phyloP scores from a whole-genome alignment of 2,329 filamentous ascomycete genomes.

The Aureobasidium namibiae region DNA sequence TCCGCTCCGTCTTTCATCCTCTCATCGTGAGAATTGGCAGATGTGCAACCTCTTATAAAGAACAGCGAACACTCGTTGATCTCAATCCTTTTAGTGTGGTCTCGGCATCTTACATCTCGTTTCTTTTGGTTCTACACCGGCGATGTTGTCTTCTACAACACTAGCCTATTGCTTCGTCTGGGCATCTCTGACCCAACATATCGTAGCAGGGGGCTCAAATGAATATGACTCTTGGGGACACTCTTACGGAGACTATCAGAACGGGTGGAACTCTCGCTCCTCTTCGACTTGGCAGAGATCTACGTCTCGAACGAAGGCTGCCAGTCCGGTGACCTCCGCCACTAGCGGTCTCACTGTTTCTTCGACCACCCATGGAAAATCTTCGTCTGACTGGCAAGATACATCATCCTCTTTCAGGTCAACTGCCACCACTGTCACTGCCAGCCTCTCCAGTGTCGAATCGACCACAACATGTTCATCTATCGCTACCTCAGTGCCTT shows the following conservation, averaged over 20 bases:
- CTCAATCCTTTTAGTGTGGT: neutral
- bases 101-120: conserved; percentile 2
- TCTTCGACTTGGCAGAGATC: neutral
- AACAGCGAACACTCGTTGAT: neutral
- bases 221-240: neutral
- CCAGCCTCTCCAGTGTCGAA: neutral
- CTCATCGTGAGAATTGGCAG: neutral
- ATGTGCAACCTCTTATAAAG: conserved; percentile 4
- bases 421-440: neutral
- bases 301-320: neutral
- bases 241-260: neutral
- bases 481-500: neutral
- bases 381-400: neutral
- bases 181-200: neutral
- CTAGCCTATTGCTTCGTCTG: neutral
- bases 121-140: neutral
- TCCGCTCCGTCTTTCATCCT: neutral
- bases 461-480: neutral
- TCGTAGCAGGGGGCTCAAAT: neutral
- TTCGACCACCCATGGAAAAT: neutral
- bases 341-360: neutral
- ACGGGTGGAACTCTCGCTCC: neutral
- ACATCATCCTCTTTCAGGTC: neutral
- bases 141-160: neutral
- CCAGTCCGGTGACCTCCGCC: neutral